A percentile compares a stretch with the other conserved stretches of the same genome.
These are phyloP conservation scores for Mortierella sp. DNA, from an alignment of 371 early-diverging fungal species.

Conservation along the genomic window DNA sequence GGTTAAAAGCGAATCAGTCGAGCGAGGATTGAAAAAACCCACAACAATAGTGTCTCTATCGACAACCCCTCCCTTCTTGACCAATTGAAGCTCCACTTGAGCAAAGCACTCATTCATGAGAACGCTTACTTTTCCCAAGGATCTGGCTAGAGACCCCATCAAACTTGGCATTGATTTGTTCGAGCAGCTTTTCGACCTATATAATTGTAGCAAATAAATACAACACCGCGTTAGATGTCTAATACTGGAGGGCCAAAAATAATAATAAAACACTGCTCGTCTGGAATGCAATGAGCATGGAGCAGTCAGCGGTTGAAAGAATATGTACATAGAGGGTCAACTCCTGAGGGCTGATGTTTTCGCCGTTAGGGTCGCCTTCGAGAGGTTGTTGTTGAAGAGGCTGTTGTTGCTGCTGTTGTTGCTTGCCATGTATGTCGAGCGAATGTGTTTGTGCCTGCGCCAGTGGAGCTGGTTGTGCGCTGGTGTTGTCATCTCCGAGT, in stretches of 20 bases:
- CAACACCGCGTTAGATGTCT: background rate
- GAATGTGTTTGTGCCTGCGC: constrained; percentile 50
- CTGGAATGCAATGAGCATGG: background rate
- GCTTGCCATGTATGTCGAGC: constrained; percentile 42
- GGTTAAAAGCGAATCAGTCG: background rate
- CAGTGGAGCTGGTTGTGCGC: constrained; percentile 27
- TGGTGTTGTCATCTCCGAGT: background rate
- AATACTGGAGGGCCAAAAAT: background rate
- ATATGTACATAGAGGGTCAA: constrained; percentile 43
- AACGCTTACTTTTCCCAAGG: constrained; percentile 39
- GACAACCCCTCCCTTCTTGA: background rate
- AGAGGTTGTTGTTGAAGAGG: constrained; percentile 16
- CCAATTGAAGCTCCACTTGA: background rate
- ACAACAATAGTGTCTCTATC: background rate
- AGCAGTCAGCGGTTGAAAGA: background rate
- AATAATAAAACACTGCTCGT: no score
- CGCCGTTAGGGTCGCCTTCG: constrained; percentile 20
- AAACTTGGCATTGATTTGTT: constrained; percentile 52
- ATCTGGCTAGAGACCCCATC: constrained; percentile 47
- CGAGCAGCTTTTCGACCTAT: constrained; percentile 49
- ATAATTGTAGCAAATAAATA: background rate
- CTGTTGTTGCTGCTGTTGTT: constrained; percentile 20
- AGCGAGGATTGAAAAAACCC: background rate
- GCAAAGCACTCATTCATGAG: background rate
- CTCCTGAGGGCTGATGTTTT: constrained; percentile 49